Evolutionary conservation across 768 basidiomycete genomes (phyloP), one percentile per base, ranked within the genome.

Genomic region (Plicaturopsis crispa): DNA sequence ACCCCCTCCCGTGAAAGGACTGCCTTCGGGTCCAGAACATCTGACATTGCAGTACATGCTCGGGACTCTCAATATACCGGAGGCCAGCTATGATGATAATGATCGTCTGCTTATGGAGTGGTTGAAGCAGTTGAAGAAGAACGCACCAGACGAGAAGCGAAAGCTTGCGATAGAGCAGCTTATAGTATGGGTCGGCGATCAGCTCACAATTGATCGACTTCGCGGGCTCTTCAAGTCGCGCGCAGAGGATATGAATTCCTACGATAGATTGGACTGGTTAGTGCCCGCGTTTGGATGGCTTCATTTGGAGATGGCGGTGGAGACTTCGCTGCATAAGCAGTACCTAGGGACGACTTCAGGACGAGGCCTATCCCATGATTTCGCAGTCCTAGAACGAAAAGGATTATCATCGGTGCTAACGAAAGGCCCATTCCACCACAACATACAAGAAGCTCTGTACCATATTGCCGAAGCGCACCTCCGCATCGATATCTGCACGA

Each of bases 241-340:
- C 2, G 19, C 13, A n/a, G 24, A 48, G 20, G 48, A 50, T 34
- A 4, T 33, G 20, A 50, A 48, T 31, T 20, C 41, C 7, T 49
- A 39, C 21, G 42, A 49, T 19, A 34, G 46, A 12, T 14, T 49
- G 20, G 48, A 47, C 30, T 49, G 20, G 18, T 32, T 49, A 12
- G 19, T 41, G 7, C 31, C 31, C 6, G 38, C 50, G 0, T 62
- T 63, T 31, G 62, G 69, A 0, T 72, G 65, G 66, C 56, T 72
- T 12, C 67, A 72, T 38, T 40, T 57, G 0, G 28, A 46, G 21
- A 67, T 72, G 56, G 65, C 65, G 4, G 57, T 57, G 35, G 64
- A 55, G 4, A 57, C 60, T 31, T 65, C 66, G 0, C 34, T 71
- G 0, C 61, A 70, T 39, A 57, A 61, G 30, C 68, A 70, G 37